Evolutionary conservation across 2,329 filamentous ascomycete species (phyloP).

Genomic region (Podosphaera xanthii): DNA sequence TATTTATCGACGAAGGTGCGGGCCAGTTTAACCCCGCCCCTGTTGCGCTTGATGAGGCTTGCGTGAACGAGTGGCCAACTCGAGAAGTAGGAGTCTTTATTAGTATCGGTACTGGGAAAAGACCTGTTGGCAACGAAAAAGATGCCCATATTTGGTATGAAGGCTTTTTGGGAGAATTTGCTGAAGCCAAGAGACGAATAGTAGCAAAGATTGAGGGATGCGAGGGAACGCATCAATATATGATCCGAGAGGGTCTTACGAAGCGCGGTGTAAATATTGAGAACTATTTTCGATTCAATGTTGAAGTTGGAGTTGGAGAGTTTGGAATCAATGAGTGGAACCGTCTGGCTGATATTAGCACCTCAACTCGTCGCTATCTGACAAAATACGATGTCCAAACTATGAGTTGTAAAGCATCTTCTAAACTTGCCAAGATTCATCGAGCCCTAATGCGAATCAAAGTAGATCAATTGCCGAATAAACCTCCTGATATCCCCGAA

Average conservation of each 20-base stretch:
- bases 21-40: constrained; percentile 85
- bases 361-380: constrained; percentile 69
- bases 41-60: constrained; percentile 68
- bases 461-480: neutral
- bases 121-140: constrained; percentile 43
- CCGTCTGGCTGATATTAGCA: constrained; percentile 83
- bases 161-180: constrained; percentile 76
- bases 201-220: constrained; percentile 90
- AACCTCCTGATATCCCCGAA: constrained; percentile 17
- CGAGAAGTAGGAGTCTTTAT: constrained; percentile 81
- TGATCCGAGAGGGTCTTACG: constrained; percentile 56
- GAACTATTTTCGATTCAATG: constrained; percentile 90
- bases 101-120: constrained; percentile 81
- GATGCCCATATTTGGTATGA: constrained; percentile 77
- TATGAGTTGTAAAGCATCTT: constrained; percentile 54
- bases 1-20: constrained; percentile 80
- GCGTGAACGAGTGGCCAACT: constrained; percentile 84
- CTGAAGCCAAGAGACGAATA: constrained; percentile 63
- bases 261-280: constrained; percentile 64
- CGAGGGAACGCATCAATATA: constrained; percentile 69
- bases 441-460: constrained; percentile 32
- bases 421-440: constrained; percentile 65
- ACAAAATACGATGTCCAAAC: constrained; percentile 47
- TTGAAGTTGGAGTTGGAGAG: constrained; percentile 85
- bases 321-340: constrained; percentile 99